These are phyloP conservation scores for Globisporangium uncinulatum DNA, from an alignment of 352 stramenopile genomes.

Conservation along the genomic window DNA sequence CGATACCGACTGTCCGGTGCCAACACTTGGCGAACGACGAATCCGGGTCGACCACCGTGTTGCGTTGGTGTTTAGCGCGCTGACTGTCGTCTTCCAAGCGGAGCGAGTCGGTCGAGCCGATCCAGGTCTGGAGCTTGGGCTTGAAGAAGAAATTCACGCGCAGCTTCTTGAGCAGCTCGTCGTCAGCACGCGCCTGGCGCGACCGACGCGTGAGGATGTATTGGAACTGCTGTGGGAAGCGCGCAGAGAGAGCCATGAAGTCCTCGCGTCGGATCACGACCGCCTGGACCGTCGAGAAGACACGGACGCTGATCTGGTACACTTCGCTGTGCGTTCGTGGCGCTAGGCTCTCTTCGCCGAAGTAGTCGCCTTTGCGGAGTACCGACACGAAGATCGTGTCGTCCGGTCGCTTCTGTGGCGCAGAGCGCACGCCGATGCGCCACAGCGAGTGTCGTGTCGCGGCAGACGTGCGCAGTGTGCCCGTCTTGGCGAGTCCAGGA, in stretches of 20 bases:
- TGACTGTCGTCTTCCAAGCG: constrained; percentile 24
- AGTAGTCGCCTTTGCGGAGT: constrained; percentile 49
- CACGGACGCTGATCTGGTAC: constrained; percentile 54
- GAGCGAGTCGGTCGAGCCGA: constrained; percentile 38
- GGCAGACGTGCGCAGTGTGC: neutral
- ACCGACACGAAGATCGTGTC: constrained; percentile 39
- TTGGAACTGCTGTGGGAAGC: constrained; percentile 37
- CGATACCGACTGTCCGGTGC: constrained; percentile 39
- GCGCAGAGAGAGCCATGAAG: constrained; percentile 28
- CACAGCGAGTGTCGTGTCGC: constrained; percentile 3
- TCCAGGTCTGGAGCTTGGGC: constrained; percentile 37
- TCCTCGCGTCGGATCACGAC: constrained; percentile 38
- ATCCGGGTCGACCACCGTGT: constrained; percentile 37
- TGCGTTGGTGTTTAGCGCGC: too few species aligned
- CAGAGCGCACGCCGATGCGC: constrained; percentile 2
- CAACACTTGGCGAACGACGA: constrained; percentile 39
- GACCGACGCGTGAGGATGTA: constrained; percentile 15
- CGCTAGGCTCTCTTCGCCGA: constrained; percentile 54
- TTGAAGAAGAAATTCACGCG: constrained; percentile 49
- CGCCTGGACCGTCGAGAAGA: constrained; percentile 44
- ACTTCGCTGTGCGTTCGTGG: constrained; percentile 17
- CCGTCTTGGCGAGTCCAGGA: neutral
- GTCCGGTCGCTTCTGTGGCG: neutral
- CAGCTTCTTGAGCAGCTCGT: constrained; percentile 18
- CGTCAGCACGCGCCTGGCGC: constrained; percentile 11